Base-by-base conservation (phyloP, 2,329 filamentous ascomycete species). In the Cladosporium sp. region DNA sequence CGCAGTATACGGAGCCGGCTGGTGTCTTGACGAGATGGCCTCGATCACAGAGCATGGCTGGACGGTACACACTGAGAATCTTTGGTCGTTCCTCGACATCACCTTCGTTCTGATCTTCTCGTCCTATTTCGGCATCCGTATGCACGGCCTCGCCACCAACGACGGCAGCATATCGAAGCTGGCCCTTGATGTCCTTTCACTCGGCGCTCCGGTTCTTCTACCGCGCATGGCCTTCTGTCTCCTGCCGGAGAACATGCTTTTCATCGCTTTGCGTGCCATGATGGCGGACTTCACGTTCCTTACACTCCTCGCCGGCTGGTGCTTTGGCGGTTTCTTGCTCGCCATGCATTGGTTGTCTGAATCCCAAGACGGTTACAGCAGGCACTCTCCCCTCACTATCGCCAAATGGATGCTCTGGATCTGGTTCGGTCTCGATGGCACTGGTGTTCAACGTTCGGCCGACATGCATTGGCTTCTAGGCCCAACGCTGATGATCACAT, bases 401-500 rank as follows among this genome's bases (percentile, higher is more conserved):
- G 88, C 88, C 53, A 93, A 93, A 77, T 96, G 92, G 92, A 94
- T 96, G 91, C 85, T 95, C 1, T 95, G 91, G 85, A 93, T 96
- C 69, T 96, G 92, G 92, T 95, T 96, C 73, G 92, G 92, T 2
- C 85, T 96, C 1, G 92, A 95, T 71, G 92, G 76, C 40, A 90
- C 78, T 46, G 83, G 84, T 1, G 84, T 86, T 40, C 79, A 84
- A 67, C 80, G 83, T 66, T 84, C 84, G 72, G 83, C 85, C 26
- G 87, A 91, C 65, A 92, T 95, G 73, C 91, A 96, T 78, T 86
- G 87, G 82, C 79, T 93, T n/a, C 82, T 95, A 1, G 92, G 92
- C 0, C 92, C 92, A 0, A 83, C 87, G 2, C 80, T 95, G 28
- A 95, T 95, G 91, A 84, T 95, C 64, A 85, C 90, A 18, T 96